Conservation (phyloP, 1,139 yeast genomes). For the Yamadazyma taylorii region DNA sequence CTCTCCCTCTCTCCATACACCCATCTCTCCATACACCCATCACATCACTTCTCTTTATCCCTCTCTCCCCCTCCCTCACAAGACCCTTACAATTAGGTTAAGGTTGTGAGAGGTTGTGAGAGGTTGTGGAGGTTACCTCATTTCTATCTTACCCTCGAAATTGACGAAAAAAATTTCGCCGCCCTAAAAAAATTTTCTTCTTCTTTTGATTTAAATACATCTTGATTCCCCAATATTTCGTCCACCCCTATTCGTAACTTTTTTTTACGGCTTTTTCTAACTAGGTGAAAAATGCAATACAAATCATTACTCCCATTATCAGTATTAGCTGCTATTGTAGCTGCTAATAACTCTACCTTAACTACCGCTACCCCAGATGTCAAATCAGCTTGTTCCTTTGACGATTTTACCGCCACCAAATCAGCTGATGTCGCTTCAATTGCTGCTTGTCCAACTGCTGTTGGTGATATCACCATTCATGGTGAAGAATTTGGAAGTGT, state of each 20-base stretch:
- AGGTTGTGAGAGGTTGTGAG: too few species aligned
- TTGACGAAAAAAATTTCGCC: conserved; percentile 1
- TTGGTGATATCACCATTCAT: conserved; percentile 72
- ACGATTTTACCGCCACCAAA: conserved; percentile 63
- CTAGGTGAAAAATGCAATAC: conserved; percentile 45
- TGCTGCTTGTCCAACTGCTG: conserved; percentile 73
- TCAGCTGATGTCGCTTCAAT: conserved; percentile 76
- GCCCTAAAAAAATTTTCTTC: neutral
- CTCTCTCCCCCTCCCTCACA: too few species aligned
- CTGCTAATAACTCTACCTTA: conserved; percentile 53
- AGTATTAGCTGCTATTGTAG: conserved; percentile 48
- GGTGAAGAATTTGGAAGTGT: conserved; percentile 59
- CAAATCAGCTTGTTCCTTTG: conserved; percentile 56
- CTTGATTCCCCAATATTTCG: neutral
- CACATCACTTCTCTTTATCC: too few species aligned
- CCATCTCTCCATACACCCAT: too few species aligned
- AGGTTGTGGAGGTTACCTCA: too few species aligned
- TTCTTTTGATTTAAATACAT: conserved; percentile 1
- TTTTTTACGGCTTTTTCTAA: conserved; percentile 8
- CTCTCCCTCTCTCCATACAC: too few species aligned
- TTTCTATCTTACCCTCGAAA: conserved; percentile 2
- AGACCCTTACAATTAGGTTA: too few species aligned
- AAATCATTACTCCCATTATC: conserved; percentile 46
- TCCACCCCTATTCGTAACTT: conserved; percentile 8
- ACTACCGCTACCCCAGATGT: conserved; percentile 53